Base-by-base conservation (phyloP, 2,329 filamentous ascomycete genomes). In the Diaporthe citri region DNA sequence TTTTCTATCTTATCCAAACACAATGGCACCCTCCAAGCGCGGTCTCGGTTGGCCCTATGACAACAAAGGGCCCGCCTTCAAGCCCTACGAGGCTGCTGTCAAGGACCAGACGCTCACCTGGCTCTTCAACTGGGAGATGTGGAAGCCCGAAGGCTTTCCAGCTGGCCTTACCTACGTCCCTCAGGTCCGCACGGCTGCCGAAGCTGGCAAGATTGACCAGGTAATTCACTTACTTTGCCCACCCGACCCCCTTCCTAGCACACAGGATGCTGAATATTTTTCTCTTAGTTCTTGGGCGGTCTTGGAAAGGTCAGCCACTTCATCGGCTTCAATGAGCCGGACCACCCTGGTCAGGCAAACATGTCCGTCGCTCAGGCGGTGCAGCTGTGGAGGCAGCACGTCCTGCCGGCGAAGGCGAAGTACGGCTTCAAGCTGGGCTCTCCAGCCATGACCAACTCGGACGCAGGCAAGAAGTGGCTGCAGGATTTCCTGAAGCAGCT, bases 81-180 rank as follows among this genome's bases (percentile, higher is more conserved):
- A 60, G 43, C 62, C 72, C 20, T 74, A 71, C 25, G 41, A 55
- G 5, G n/a, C n/a, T 15, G 72, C 72, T 13, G 31, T 74, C 41
- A 56, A 71, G 39, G 57, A 60, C 39, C 10, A 71, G 6, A 39
- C 56, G 36, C 62, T 74, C 43, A 71, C 72, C 10, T 74, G 72
- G 72, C 62, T 74, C 17, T 74, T 74, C 62, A 74, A 74, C 64
- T 71, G 72, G 72, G 72, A 74, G 62, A 74, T 74, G 72, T 74
- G 72, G 72, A 74, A 71, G 64, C 72, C 64, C 55, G 51, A 71
- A 17, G 72, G 72, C 7, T 31, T 74, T 1, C 72, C 72, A 13
- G 64, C 72, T 34, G 72, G 72, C 15, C 55, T 74, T 4, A 52
- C 56, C 15, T 74, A 74, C 39, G 62, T 74, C 22, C 72, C 72